Base-by-base conservation (phyloP, 192 early-diverging fungal species). In the Podila epicladia region DNA sequence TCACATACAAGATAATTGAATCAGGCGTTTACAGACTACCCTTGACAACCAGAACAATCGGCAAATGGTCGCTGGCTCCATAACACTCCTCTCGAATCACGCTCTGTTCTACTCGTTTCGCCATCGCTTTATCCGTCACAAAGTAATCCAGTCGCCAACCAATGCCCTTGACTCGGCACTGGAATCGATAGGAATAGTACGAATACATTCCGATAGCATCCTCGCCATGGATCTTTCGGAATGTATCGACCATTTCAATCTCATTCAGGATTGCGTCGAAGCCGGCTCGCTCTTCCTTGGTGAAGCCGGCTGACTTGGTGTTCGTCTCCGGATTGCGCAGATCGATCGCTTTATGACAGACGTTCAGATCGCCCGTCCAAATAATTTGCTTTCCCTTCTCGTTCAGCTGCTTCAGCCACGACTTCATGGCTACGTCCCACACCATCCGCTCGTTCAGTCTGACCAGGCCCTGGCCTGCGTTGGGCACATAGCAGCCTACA, bases 131-230 rank as follows among this genome's bases (percentile, higher is more conserved):
- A 24, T 90, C 89, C 6, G 90, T 86, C 12, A 94, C 88, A 88
- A 95, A 94, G 85, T 97, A 97, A 79, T 97, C 95, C 71, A 97
- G 82, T 37, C 94, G 85, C 95, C 95, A 97, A 17, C 95, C 94
- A 62, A 94, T 72, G 8, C 74, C 61, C 66, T 96, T 95, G 19
- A 83, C 73, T 20, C 93, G 85, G 57, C 89, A 91, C 41, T 89
- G 83, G 66, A 91, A 94, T 51, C 95, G 85, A 64, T 93, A 96
- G 3, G 90, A 90, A 71, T 87, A 96, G 71, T 94, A 97, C 31
- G 93, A 93, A 82, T 94, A 96, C 32, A 84, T 74, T 3, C 89
- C 91, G 29, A 11, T 65, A 4, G 59, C 75, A 7, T 62, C 58
- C 15, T 72, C 69, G 0, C 94, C 94, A 72, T 95, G 84, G 13